phyloP scores from a whole-genome alignment of 345 rosid genomes.

The Erysimum cheiranthoides region DNA sequence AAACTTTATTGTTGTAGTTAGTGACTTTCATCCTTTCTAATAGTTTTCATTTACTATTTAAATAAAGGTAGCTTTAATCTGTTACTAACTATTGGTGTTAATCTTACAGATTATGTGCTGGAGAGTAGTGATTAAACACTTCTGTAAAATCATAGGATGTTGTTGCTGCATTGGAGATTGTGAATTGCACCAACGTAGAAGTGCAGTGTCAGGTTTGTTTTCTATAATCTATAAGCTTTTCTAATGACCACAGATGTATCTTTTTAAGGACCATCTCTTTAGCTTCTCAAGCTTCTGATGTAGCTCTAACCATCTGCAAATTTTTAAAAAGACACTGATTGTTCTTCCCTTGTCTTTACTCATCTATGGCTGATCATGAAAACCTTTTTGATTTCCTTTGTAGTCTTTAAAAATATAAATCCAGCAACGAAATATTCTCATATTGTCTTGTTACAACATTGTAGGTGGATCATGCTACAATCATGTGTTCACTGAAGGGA shows the following conservation, averaged over 20 bases:
- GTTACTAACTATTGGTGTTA: too few relatives aligned
- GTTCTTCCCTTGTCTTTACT: slow-evolving; percentile 20
- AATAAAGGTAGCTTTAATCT: too few relatives aligned
- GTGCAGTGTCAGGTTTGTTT: slow-evolving; percentile 93
- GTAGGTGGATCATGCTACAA: slow-evolving; percentile 85
- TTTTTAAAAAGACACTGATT: background rate
- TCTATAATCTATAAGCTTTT: slow-evolving; percentile 15
- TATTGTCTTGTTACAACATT: slow-evolving; percentile 32
- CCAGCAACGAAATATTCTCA: slow-evolving; percentile 22
- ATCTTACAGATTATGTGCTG: too few relatives aligned
- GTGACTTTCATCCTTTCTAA: too few relatives aligned
- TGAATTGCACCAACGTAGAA: slow-evolving; percentile 90
- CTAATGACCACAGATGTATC: background rate
- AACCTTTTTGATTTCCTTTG: background rate
- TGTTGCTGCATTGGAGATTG: slow-evolving; percentile 98
- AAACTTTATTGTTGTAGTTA: too few relatives aligned
- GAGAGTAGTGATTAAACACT: too few relatives aligned
- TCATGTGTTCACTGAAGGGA: slow-evolving; percentile 70
- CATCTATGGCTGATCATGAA: slow-evolving; percentile 36
- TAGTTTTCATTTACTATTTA: too few relatives aligned
- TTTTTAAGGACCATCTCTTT: background rate
- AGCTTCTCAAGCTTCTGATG: background rate
- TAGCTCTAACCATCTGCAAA: background rate
- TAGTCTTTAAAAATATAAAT: slow-evolving; percentile 53
- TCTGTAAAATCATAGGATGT: slow-evolving; percentile 66